Evolutionary conservation across 768 basidiomycete species (phyloP).

Genomic region (Cubamyces lactineus): DNA sequence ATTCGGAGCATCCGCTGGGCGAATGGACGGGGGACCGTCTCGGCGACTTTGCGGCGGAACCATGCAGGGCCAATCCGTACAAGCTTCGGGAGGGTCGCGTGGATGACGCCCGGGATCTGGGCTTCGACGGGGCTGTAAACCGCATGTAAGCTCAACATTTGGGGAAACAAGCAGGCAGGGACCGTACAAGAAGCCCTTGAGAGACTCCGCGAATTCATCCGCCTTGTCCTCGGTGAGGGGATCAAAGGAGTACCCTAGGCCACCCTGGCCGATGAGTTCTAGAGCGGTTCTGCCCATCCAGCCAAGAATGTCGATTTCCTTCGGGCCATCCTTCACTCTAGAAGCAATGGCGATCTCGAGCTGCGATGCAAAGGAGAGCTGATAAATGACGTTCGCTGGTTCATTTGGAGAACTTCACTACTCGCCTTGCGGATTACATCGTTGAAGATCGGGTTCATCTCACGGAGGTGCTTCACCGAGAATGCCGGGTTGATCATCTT

Average conservation of each 20-base stretch:
- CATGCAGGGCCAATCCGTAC: constrained; percentile 21
- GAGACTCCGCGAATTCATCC: constrained; percentile 6
- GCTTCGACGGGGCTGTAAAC: neutral
- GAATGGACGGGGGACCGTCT: constrained; percentile 36
- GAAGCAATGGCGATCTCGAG: constrained; percentile 17
- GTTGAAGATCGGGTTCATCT: constrained; percentile 29
- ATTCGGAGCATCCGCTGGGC: constrained; percentile 41
- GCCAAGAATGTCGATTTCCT: constrained; percentile 28
- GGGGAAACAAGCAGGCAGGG: neutral
- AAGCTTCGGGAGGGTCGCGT: constrained; percentile 17
- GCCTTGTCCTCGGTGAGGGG: constrained; percentile 37
- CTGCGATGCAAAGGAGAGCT: neutral
- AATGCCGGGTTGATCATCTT: constrained; percentile 29
- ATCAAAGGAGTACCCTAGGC: constrained; percentile 46
- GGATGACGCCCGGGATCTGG: neutral
- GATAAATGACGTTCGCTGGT: neutral
- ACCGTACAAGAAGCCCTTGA: constrained; percentile 34
- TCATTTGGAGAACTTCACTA: no score
- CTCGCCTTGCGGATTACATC: constrained; percentile 20
- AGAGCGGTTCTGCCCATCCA: constrained; percentile 34
- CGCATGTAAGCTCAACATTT: neutral
- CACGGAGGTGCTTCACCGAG: constrained; percentile 28
- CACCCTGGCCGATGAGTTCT: constrained; percentile 49
- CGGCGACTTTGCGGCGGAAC: constrained; percentile 38
- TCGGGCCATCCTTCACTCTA: constrained; percentile 10